These are phyloP conservation scores for Asterophora lycoperdoides DNA, from an alignment of 768 basidiomycete genomes.

Conservation along the genomic window DNA sequence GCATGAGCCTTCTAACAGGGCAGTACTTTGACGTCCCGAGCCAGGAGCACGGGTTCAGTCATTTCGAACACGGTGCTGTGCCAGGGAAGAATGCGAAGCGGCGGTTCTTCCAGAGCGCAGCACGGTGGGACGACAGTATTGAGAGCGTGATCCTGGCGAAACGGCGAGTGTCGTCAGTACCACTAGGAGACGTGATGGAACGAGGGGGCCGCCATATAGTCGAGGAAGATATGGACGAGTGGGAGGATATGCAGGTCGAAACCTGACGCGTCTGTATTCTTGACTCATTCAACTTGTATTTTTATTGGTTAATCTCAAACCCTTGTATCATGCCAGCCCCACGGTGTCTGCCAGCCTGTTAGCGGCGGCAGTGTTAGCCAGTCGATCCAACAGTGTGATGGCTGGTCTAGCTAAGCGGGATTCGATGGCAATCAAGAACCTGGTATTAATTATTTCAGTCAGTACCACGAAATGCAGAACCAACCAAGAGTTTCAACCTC, in stretches of 20 bases:
- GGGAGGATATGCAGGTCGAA: constrained; percentile 26
- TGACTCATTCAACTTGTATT: constrained; percentile 12
- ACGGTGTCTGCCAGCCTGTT: too few species aligned
- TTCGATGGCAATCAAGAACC: too few species aligned
- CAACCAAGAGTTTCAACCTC: too few species aligned
- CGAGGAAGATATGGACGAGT: constrained; percentile 22
- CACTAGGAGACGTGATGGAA: constrained; percentile 23
- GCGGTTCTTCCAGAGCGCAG: constrained; percentile 55
- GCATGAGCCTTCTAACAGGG: constrained; percentile 68
- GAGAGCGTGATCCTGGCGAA: constrained; percentile 20
- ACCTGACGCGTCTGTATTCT: constrained; percentile 9
- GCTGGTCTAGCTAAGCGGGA: too few species aligned
- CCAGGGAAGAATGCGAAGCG: constrained; percentile 40
- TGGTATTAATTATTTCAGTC: too few species aligned
- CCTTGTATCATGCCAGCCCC: constrained; percentile 18
- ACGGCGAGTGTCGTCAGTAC: constrained; percentile 10
- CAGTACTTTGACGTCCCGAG: constrained; percentile 50
- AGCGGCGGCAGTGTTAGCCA: too few species aligned
- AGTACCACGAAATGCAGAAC: too few species aligned
- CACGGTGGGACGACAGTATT: constrained; percentile 31
- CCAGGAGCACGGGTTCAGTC: constrained; percentile 40
- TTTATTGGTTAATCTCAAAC: constrained; percentile 19
- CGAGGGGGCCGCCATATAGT: constrained; percentile 17
- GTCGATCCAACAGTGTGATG: too few species aligned
- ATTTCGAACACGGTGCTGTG: constrained; percentile 36